Percentiles rank a stretch among this genome's conserved stretches.
Conservation (phyloP, 192 early-diverging fungal genomes). For the Cetraspora pellucida region DNA sequence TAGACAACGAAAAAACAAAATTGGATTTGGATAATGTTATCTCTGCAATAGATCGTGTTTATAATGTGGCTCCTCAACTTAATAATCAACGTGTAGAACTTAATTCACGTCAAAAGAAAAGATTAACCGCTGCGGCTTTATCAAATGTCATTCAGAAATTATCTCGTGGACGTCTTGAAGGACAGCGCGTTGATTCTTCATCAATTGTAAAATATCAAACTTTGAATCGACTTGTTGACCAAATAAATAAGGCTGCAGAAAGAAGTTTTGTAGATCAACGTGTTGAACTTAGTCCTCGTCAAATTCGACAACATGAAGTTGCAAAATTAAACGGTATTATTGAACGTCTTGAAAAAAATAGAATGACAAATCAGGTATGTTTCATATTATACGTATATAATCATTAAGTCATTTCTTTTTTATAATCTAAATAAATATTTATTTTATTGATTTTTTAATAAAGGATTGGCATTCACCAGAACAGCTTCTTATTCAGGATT, state of each 20-base stretch:
- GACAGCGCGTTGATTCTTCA: conserved; percentile 39
- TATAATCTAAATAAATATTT: background rate
- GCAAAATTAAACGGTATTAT: conserved; percentile 47
- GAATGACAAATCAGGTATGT: conserved; percentile 52
- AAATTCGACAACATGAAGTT: conserved; percentile 46
- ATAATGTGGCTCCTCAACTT: conserved; percentile 50
- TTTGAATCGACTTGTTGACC: conserved; percentile 50
- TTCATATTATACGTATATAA: background rate
- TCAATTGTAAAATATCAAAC: conserved; percentile 39
- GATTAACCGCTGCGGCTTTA: conserved; percentile 49
- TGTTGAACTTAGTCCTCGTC: conserved; percentile 44
- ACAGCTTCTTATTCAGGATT: conserved; percentile 49
- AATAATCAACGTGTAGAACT: conserved; percentile 59
- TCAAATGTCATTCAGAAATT: conserved; percentile 47
- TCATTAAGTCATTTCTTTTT: background rate
- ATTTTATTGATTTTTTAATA: conserved; percentile 9
- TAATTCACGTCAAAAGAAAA: conserved; percentile 45
- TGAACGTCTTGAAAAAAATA: conserved; percentile 44
- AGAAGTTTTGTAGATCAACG: conserved; percentile 53
- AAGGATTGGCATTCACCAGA: conserved; percentile 58
- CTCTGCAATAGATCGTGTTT: conserved; percentile 55
- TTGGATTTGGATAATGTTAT: conserved; percentile 57
- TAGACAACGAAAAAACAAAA: conserved; percentile 49
- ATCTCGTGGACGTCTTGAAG: conserved; percentile 46
- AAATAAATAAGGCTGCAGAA: conserved; percentile 50